Evolutionary conservation across 345 rosid genomes (phyloP).

Genomic region (Ceriops zippeliana): DNA sequence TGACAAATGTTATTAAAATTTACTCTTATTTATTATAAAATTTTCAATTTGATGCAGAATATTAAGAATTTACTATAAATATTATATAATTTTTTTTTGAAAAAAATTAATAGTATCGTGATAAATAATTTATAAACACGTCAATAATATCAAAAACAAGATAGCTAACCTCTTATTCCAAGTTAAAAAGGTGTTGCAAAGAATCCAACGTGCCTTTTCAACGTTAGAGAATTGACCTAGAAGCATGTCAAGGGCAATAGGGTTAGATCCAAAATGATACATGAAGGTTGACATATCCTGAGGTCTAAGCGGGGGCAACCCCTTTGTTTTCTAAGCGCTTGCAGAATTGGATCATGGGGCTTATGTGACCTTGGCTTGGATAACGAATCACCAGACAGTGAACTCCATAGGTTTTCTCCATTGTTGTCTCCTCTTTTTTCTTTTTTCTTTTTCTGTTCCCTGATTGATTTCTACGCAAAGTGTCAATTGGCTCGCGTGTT

Average conservation of each 20-base stretch:
- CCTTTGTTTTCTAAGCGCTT: slow-evolving; percentile 31
- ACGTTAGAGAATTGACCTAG: slow-evolving; percentile 30
- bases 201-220: slow-evolving; percentile 27
- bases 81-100: too few species aligned
- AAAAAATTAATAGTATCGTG: too few species aligned
- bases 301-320: slow-evolving; percentile 23
- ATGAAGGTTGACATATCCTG: slow-evolving; percentile 31
- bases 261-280: slow-evolving; percentile 19
- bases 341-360: slow-evolving; percentile 40
- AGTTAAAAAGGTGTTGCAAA: slow-evolving; percentile 26
- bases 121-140: neutral
- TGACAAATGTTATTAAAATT: too few species aligned
- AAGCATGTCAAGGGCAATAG: slow-evolving; percentile 7
- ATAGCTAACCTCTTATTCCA: slow-evolving; percentile 31
- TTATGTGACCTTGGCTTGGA: slow-evolving; percentile 40
- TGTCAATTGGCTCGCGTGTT: neutral
- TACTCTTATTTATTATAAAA: too few species aligned
- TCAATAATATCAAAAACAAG: neutral
- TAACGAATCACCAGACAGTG: slow-evolving; percentile 31
- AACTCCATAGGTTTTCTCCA: slow-evolving; percentile 7
- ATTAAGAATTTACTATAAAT: too few species aligned
- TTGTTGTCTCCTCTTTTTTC: neutral
- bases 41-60: too few species aligned
- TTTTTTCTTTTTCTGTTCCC: neutral
- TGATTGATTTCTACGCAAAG: neutral